These are phyloP conservation scores for Fusarium drepaniforme DNA, from an alignment of 2,329 filamentous ascomycete genomes.

Conservation along the genomic window DNA sequence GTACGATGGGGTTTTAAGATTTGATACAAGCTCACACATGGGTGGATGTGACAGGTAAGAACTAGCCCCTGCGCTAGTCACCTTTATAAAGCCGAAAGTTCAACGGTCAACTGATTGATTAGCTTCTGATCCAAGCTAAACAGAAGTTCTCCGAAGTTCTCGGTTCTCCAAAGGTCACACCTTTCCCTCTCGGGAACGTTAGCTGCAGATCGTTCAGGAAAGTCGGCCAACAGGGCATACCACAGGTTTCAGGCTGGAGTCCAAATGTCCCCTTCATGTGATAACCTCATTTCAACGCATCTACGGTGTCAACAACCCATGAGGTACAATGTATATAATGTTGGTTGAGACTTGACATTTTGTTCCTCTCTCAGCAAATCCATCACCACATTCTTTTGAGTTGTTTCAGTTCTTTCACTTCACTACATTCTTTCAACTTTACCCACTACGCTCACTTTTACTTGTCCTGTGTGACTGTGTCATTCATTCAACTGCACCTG, in stretches of 20 bases:
- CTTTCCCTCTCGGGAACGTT: neutral
- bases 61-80: neutral
- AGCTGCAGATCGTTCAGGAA: neutral
- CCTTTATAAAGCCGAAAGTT: neutral
- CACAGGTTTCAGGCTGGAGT: neutral
- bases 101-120: neutral
- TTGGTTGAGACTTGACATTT: neutral
- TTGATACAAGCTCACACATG: neutral
- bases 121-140: neutral
- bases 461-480: neutral
- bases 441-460: neutral
- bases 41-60: neutral
- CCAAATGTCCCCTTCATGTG: neutral
- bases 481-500: neutral
- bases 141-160: neutral
- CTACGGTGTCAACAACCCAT: accelerated
- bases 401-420: neutral
- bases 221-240: neutral
- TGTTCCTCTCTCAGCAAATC: neutral
- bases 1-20: neutral
- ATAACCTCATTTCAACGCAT: neutral
- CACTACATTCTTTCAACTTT: neutral
- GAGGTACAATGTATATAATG: neutral
- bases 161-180: neutral
- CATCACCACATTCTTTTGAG: neutral